A percentile compares a stretch with the other conserved stretches of the same genome.
phyloP scores from a whole-genome alignment of 495 filamentous ascomycete genomes.

The Durotheca rogersii region DNA sequence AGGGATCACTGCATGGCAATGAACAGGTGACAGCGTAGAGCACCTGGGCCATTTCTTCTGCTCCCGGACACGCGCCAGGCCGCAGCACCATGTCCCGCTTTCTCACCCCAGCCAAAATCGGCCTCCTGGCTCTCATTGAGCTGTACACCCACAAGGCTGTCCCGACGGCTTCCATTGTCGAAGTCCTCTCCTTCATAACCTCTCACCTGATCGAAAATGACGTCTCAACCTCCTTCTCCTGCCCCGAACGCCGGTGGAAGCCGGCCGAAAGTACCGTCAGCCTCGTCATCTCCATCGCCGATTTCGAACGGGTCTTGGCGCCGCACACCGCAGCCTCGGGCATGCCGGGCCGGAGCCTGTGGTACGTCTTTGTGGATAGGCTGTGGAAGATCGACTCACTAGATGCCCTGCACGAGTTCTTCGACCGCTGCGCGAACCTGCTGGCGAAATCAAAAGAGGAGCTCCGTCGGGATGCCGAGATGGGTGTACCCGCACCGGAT shows the following conservation, averaged over 20 bases:
- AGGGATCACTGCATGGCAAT: not conserved
- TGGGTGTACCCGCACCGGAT: conserved; percentile 21
- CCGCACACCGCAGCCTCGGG: conserved; percentile 58
- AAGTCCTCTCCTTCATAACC: conserved; percentile 82
- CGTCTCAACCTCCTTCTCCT: conserved; percentile 9
- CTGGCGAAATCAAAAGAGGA: conserved; percentile 64
- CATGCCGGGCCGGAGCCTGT: conserved; percentile 74
- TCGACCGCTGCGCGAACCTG: conserved; percentile 56
- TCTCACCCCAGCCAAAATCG: conserved; percentile 82
- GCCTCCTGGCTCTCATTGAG: conserved; percentile 74
- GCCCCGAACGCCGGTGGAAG: conserved; percentile 38
- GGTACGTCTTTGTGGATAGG: conserved; percentile 81
- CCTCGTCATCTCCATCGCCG: conserved; percentile 62
- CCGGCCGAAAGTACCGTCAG: conserved; percentile 44
- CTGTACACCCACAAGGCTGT: conserved; percentile 76
- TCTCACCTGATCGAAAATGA: conserved; percentile 64
- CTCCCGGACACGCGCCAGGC: not conserved
- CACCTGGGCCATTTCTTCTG: too few species aligned
- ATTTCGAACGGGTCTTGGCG: conserved; percentile 65
- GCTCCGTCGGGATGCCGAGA: conserved; percentile 49
- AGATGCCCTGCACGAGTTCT: conserved; percentile 73
- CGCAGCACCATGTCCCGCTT: conserved; percentile 65
- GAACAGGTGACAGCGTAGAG: too few species aligned
- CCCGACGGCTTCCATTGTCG: conserved; percentile 71
- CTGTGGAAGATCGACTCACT: conserved; percentile 83